Base-by-base conservation (phyloP, 345 rosid genomes). In the Alliaria petiolata region DNA sequence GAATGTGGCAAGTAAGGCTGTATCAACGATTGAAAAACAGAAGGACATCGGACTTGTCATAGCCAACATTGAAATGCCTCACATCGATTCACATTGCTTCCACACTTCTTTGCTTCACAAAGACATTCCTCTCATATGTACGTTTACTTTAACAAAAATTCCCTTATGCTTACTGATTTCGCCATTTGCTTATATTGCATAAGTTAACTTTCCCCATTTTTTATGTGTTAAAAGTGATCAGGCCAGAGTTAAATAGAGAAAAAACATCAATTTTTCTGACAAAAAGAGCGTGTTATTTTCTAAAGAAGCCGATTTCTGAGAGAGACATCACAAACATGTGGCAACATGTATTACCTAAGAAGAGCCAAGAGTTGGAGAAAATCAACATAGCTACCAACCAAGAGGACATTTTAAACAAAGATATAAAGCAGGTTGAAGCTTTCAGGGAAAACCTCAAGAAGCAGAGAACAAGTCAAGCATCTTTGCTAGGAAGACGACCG, bases 161-260 rank as follows among this genome's bases (percentile, higher is more conserved):
- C n/a, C n/a, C n/a, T n/a, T n/a, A n/a, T n/a, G n/a, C n/a, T n/a
- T n/a, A n/a, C n/a, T n/a, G n/a, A n/a, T n/a, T n/a, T n/a, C n/a
- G n/a, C n/a, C n/a, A n/a, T n/a, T n/a, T n/a, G n/a, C n/a, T n/a
- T n/a, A n/a, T n/a, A n/a, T n/a, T n/a, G n/a, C n/a, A n/a, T n/a
- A n/a, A n/a, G n/a, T n/a, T n/a, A n/a, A n/a, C n/a, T n/a, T n/a
- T n/a, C n/a, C n/a, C n/a, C n/a, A n/a, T n/a, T n/a, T n/a, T n/a
- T n/a, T n/a, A n/a, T n/a, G n/a, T n/a, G n/a, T n/a, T n/a, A n/a
- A 80, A 80, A 87, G 96, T 80, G 73, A 70, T 85, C 9, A 71
- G 65, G 42, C 60, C 75, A 1, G 39, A 64, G 53, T 72, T 7
- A 28, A 68, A 51, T 5, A 11, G 34, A 1, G 22, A n/a, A 0